Conservation (phyloP, 352 stramenopile genomes). For the Phytopythium boreale region DNA sequence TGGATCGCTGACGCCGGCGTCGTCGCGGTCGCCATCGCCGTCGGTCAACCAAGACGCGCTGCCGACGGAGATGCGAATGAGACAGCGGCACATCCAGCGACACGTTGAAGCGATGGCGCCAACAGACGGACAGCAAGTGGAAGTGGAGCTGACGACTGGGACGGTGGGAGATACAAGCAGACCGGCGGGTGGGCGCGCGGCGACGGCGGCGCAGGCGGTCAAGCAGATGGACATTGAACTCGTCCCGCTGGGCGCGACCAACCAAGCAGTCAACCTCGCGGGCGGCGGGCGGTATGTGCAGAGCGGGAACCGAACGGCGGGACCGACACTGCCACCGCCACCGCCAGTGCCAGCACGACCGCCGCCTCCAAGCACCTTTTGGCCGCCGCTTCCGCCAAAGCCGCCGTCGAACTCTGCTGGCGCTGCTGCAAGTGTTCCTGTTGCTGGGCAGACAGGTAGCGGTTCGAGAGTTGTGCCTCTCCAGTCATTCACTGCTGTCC, state of each 20-base stretch:
- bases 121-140: neutral
- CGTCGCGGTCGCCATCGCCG: neutral
- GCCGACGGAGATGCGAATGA: slow-evolving; percentile 10
- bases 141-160: neutral
- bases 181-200: neutral
- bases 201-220: slow-evolving; percentile 29
- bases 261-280: slow-evolving; percentile 16
- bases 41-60: neutral
- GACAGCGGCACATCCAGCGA: slow-evolving; percentile 8
- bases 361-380: neutral
- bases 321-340: slow-evolving; percentile 13
- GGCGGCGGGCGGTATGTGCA: slow-evolving; percentile 67
- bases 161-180: neutral
- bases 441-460: neutral
- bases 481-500: neutral
- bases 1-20: neutral
- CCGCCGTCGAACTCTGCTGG: neutral
- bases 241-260: slow-evolving; percentile 42
- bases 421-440: neutral
- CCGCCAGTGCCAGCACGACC: neutral
- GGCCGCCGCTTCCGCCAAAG: neutral
- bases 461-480: neutral
- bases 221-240: slow-evolving; percentile 42
- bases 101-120: neutral
- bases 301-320: slow-evolving; percentile 45